phyloP scores from a whole-genome alignment of 192 early-diverging fungal genomes.

The Backusella tarrabulga region DNA sequence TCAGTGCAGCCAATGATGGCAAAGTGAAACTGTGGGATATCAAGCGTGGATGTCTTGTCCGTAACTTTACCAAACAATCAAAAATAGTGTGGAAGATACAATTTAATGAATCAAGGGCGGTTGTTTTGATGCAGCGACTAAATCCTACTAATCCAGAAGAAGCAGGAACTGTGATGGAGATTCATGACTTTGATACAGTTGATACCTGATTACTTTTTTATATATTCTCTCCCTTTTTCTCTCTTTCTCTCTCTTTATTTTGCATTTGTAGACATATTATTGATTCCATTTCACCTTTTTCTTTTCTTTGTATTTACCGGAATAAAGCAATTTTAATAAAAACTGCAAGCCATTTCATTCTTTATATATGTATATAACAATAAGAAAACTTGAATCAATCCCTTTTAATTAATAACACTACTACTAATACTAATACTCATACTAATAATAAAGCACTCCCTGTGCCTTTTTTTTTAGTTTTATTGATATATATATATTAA shows the following conservation, averaged over 20 bases:
- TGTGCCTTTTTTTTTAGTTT: too few species aligned
- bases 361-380: neutral
- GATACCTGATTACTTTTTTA: neutral
- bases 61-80: conserved; percentile 75
- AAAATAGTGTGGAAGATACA: conserved; percentile 82
- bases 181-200: conserved; percentile 38
- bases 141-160: conserved; percentile 13
- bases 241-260: neutral
- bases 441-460: too few species aligned
- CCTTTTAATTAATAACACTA: too few species aligned
- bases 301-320: neutral
- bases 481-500: too few species aligned
- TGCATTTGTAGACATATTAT: conserved; percentile 3
- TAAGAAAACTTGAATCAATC: neutral
- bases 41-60: conserved; percentile 76
- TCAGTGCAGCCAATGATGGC: conserved; percentile 86
- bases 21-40: conserved; percentile 97
- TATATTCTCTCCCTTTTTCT: neutral
- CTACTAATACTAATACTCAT: too few species aligned
- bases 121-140: conserved; percentile 49
- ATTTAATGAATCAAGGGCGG: conserved; percentile 53
- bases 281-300: neutral
- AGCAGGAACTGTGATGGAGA: conserved; percentile 37
- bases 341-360: neutral
- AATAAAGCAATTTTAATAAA: neutral